phyloP scores from a whole-genome alignment of 257 asterid species.

The Solanum peruvianum region DNA sequence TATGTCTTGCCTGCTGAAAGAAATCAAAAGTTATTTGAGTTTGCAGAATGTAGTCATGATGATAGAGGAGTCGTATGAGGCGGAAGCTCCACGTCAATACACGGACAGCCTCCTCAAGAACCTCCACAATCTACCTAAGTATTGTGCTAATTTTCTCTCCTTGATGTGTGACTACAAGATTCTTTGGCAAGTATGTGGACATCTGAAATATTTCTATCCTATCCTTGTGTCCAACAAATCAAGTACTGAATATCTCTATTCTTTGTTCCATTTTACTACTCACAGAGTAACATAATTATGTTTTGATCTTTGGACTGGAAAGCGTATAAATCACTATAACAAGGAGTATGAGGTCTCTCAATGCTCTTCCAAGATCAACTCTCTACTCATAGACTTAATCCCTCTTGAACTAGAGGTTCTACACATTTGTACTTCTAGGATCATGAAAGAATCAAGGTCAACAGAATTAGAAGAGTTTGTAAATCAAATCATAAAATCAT shows the following conservation, averaged over 20 bases:
- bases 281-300: not conserved
- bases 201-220: not conserved
- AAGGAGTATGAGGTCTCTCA: too few species aligned
- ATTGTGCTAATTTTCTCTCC: not conserved
- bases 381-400: not conserved
- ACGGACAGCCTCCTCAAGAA: not conserved
- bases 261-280: too few species aligned
- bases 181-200: not conserved
- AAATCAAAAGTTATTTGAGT: not conserved
- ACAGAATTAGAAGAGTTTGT: not conserved
- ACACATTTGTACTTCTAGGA: not conserved
- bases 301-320: not conserved
- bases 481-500: not conserved
- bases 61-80: not conserved
- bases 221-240: not conserved
- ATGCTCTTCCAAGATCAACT: not conserved
- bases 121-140: not conserved
- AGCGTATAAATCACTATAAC: too few species aligned
- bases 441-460: not conserved
- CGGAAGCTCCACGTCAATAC: not conserved
- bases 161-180: not conserved
- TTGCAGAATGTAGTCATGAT: not conserved
- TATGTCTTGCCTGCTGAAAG: not conserved
- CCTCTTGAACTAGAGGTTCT: not conserved
- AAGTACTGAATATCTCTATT: not conserved